phyloP scores from a whole-genome alignment of 2,329 filamentous ascomycete species.

The Daldinia eschscholtzii region DNA sequence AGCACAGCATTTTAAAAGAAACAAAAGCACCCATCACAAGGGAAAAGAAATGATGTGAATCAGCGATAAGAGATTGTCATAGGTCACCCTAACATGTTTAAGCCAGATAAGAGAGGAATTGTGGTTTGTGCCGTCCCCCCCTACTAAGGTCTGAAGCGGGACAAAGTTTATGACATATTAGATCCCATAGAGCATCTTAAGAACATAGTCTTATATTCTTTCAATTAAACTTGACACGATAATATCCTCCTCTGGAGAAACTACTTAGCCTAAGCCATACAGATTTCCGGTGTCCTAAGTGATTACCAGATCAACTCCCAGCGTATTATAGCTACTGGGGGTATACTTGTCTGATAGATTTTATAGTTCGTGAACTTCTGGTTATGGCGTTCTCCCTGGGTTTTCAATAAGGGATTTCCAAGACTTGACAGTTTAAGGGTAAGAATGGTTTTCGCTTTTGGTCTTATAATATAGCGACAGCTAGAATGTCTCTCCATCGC shows the following conservation, averaged over 20 bases:
- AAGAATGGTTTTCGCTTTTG: no score
- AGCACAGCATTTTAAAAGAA: constrained; percentile 34
- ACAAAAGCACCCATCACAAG: constrained; percentile 24
- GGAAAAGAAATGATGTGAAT: constrained; percentile 27
- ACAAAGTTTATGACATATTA: constrained; percentile 41
- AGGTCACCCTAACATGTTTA: constrained; percentile 39
- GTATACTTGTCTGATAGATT: no score
- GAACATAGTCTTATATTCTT: constrained; percentile 42
- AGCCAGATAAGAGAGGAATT: constrained; percentile 36
- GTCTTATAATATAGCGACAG: no score
- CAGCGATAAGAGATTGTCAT: constrained; percentile 40
- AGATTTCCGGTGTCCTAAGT: no score
- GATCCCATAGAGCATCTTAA: constrained; percentile 43
- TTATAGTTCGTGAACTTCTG: no score
- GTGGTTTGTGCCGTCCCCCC: constrained; percentile 37
- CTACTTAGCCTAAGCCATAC: no score
- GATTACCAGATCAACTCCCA: no score
- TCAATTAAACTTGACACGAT: not conserved
- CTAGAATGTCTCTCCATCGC: not conserved
- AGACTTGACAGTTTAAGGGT: no score
- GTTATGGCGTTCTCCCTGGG: no score
- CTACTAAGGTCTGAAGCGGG: constrained; percentile 20
- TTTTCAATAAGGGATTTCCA: no score
- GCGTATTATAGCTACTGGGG: no score
- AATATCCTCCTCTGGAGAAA: not conserved